phyloP scores from a whole-genome alignment of 2,329 filamentous ascomycete species.

The Coniochaeta sp. region DNA sequence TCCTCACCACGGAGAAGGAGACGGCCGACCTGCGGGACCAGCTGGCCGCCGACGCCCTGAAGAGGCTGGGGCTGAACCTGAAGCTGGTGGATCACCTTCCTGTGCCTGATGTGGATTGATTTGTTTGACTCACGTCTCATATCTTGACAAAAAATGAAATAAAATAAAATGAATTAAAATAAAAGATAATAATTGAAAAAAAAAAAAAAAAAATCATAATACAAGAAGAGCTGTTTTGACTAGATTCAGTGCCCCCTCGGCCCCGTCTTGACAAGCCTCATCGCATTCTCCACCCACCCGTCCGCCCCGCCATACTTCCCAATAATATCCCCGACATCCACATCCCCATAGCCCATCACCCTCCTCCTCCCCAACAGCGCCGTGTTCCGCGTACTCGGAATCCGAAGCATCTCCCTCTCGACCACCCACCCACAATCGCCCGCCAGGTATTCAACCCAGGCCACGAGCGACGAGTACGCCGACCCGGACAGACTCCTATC shows the following conservation, averaged over 20 bases:
- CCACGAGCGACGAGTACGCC: constrained; percentile 75
- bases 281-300: constrained; percentile 52
- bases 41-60: constrained; percentile 57
- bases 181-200: too few species aligned
- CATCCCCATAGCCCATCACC: constrained; percentile 16
- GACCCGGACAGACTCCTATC: constrained; percentile 48
- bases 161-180: too few species aligned
- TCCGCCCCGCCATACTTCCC: constrained; percentile 45
- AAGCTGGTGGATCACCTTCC: constrained; percentile 71
- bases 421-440: constrained; percentile 65
- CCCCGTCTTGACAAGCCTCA: constrained; percentile 47
- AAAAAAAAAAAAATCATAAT: too few species aligned
- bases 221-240: too few species aligned
- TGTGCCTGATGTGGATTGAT: constrained; percentile 60
- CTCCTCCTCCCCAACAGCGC: constrained; percentile 63
- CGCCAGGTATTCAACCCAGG: constrained; percentile 66
- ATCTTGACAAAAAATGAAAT: too few species aligned
- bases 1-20: constrained; percentile 65
- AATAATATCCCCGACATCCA: constrained; percentile 37
- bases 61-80: constrained; percentile 58
- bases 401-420: constrained; percentile 80
- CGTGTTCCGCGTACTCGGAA: constrained; percentile 85
- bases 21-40: constrained; percentile 57
- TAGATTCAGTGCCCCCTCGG: constrained; percentile 32
- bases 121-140: too few species aligned